Conservation (phyloP, 2,329 filamentous ascomycete genomes). For the Fusarium sp. region DNA sequence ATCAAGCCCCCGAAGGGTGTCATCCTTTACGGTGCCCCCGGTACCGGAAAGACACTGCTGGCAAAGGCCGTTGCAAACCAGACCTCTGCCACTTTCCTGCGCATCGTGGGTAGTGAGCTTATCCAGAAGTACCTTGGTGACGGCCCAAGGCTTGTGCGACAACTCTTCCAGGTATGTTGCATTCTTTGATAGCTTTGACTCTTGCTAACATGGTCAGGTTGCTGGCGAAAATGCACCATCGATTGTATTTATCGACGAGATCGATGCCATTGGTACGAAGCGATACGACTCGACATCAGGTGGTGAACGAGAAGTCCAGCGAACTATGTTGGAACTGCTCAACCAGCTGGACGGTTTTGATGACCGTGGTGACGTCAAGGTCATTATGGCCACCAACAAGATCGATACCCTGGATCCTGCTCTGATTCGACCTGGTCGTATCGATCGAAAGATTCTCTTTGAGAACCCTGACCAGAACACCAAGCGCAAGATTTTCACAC, state of each 20-base stretch:
- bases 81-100: slow-evolving; percentile 97
- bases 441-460: slow-evolving; percentile 94
- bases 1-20: slow-evolving; percentile 99
- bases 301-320: slow-evolving; percentile 96
- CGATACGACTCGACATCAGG: slow-evolving; percentile 98
- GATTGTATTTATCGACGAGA: slow-evolving; percentile 99
- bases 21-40: slow-evolving; percentile 96
- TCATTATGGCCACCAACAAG: slow-evolving; percentile 99
- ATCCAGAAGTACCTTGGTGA: slow-evolving; percentile 99
- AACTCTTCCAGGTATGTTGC: slow-evolving; percentile 83
- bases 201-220: slow-evolving; percentile 65
- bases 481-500: slow-evolving; percentile 95
- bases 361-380: slow-evolving; percentile 98
- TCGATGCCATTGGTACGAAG: slow-evolving; percentile 98
- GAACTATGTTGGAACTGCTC: slow-evolving; percentile 53
- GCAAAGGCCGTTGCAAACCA: slow-evolving; percentile 99
- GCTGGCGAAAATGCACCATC: slow-evolving; percentile 96
- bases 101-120: slow-evolving; percentile 95
- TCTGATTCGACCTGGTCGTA: slow-evolving; percentile 95
- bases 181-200: background rate
- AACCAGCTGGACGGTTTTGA: slow-evolving; percentile 80
- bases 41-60: slow-evolving; percentile 95
- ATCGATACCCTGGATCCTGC: slow-evolving; percentile 97
- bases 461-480: slow-evolving; percentile 84
- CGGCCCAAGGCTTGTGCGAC: slow-evolving; percentile 91